Evolutionary conservation across 352 stramenopile species (phyloP).

Genomic region (Phytophthora pistaciae): DNA sequence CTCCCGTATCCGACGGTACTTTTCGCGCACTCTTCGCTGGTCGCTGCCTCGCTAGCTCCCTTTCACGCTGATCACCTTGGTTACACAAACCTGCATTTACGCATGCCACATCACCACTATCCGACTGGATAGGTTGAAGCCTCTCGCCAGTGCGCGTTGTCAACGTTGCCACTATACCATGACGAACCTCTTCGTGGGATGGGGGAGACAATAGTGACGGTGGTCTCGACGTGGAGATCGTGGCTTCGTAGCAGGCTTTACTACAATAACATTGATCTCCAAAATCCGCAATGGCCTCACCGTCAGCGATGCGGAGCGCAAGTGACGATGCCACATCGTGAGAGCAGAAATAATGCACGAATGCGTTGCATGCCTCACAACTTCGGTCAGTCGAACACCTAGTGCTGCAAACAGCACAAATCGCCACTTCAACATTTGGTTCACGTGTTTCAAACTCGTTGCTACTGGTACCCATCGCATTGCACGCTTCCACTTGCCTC

Average conservation of each 20-base stretch:
- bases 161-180: no score
- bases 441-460: not conserved
- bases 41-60: no score
- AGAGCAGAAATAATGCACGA: not conserved
- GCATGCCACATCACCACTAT: no score
- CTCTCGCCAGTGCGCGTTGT: no score
- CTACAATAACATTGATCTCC: not conserved
- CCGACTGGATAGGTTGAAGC: no score
- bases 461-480: not conserved
- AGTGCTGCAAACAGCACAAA: not conserved
- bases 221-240: not conserved
- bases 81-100: no score
- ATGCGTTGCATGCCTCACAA: not conserved
- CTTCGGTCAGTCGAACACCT: not conserved
- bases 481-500: no score
- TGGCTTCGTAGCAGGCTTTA: not conserved
- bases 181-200: no score
- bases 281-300: not conserved
- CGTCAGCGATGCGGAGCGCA: not conserved
- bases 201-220: no score
- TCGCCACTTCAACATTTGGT: not conserved
- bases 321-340: not conserved
- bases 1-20: no score
- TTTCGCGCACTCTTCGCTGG: no score
- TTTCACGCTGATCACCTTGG: no score